Base-by-base conservation (phyloP, 2,329 filamentous ascomycete species). In the Penicillium sp. region DNA sequence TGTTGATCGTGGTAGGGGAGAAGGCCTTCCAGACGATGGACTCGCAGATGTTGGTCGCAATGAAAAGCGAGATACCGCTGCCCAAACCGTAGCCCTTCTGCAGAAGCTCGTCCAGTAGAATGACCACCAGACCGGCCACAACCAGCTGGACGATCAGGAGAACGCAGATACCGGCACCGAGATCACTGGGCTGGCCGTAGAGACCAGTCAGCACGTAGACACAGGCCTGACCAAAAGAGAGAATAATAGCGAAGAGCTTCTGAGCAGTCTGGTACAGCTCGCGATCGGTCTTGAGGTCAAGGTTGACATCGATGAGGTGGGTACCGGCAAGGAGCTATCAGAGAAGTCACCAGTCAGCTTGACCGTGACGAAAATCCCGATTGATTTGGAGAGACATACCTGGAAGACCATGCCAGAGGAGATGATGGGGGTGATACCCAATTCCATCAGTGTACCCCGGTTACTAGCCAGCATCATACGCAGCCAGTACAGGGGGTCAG, bases 401-500 rank as follows among this genome's bases (percentile, higher is more conserved):
- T 98, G 93, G 84, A 98, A 98, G 68, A 98, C 90, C 93, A 98
- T 98, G 76, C 93, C 93, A 32, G 93, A 97, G 53, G 93, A 96
- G 77, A 98, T 97, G 75, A 98, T 98, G 66, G 95, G 95, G 23
- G 93, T 95, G 66, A 97, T 93, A 79, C 91, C 90, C 78, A 95
- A 71, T 71, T 95, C 91, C 91, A 95, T 95, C 72, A 95, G 74
- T 24, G 91, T 95, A 75, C 91, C 91, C 69, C 91, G 85, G 75
- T 98, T 98, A 87, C 89, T 95, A 70, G 93, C 93, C 83, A 97
- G 84, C 85, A 98, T 96, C 92, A 98, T 97, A 76, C 93, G 88
- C 69, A 98, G 82, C 93, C 93, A 98, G 84, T 98, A 98, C 67
- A 98, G 81, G 64, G 93, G 95, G 78, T 98, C 95, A 55, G 93